Evolutionary conservation across 2,329 filamentous ascomycete genomes (phyloP), one percentile per base, ranked within the genome.

Genomic region (Aphanocladium album): DNA sequence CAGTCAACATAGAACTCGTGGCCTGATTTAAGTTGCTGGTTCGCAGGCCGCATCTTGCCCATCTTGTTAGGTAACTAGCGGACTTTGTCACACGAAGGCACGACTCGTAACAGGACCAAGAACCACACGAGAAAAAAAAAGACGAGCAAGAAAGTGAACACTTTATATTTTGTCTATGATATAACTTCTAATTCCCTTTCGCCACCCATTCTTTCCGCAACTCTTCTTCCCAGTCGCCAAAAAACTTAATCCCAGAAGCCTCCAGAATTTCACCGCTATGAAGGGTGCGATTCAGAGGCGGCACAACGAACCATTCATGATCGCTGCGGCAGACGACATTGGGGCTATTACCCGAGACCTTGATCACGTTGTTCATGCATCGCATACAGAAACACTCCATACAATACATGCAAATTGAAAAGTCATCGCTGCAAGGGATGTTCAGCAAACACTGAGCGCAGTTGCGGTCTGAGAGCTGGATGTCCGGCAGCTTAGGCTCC

Each of bases 241-340:
- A 72, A 11, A 67, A 66, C 56, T 67, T 67, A 9, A 76, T 69
- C 27, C 71, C 74, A 52, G 71, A 67, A 0, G 47, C 62, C 1
- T 74, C 63, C n/a, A 77, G 56, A 33, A 78, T 75, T 67, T 78
- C 73, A 1, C 75, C 76, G 14, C 70, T 70, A 14, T 75, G 72
- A 23, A 78, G 55, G 2, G 70, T 64, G 43, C 62, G 68, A n/a
- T 67, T 65, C 60, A 78, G 61, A 5, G 75, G 71, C 25, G 70
- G 72, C n/a, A 78, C 73, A 1, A 65, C 51, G 19, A 78, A 70
- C 76, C 76, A 78, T 43, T 70, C 66, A 51, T 78, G 76, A 43
- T 75, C 71, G 17, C 67, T 68, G n/a, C 70, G 66, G 46, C 74
- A 77, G 27, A 74, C 66, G 21, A 73, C 57, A 12, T 72, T 70